Evolutionary conservation across 768 basidiomycete genomes (phyloP).

Genomic region (Leccinum uliginosum): DNA sequence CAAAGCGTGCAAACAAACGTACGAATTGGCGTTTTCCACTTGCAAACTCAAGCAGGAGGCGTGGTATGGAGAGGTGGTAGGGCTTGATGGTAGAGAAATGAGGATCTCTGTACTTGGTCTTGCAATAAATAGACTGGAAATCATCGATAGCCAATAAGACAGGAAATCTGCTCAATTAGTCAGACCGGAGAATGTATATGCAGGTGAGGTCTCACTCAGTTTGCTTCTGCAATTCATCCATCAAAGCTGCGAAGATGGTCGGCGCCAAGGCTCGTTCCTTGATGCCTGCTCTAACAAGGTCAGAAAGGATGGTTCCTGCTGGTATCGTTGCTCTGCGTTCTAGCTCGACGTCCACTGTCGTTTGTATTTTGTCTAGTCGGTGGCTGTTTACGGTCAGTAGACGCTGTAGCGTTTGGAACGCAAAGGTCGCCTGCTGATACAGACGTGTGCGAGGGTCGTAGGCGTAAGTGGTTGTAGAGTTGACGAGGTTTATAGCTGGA

Average conservation of each 20-base stretch:
- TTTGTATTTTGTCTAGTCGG: conserved; percentile 39
- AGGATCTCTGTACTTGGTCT: conserved; percentile 67
- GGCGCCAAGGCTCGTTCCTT: conserved; percentile 52
- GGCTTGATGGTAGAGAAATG: conserved; percentile 64
- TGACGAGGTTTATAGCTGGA: conserved; percentile 56
- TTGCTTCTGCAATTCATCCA: conserved; percentile 62
- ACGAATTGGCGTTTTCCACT: conserved; percentile 69
- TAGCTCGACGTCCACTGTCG: conserved; percentile 39
- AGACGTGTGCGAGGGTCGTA: conserved; percentile 76
- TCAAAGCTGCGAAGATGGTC: conserved; percentile 50
- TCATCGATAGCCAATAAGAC: conserved; percentile 86
- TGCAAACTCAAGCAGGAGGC: conserved; percentile 73
- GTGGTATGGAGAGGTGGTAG: conserved; percentile 75
- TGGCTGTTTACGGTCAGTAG: conserved; percentile 55
- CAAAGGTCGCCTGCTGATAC: conserved; percentile 67
- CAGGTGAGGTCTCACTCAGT: conserved; percentile 42
- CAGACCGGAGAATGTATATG: neutral
- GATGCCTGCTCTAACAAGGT: conserved; percentile 55
- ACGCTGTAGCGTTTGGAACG: conserved; percentile 60
- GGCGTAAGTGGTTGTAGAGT: conserved; percentile 65
- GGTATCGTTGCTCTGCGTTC: conserved; percentile 45
- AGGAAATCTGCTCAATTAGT: conserved; percentile 47
- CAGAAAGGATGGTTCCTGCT: conserved; percentile 45
- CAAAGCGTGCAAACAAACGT: conserved; percentile 28
- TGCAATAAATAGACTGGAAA: conserved; percentile 74